Percentiles rank a stretch among this genome's conserved stretches.
phyloP scores from a whole-genome alignment of 2,329 filamentous ascomycete species.

The Penicillium thymicola region DNA sequence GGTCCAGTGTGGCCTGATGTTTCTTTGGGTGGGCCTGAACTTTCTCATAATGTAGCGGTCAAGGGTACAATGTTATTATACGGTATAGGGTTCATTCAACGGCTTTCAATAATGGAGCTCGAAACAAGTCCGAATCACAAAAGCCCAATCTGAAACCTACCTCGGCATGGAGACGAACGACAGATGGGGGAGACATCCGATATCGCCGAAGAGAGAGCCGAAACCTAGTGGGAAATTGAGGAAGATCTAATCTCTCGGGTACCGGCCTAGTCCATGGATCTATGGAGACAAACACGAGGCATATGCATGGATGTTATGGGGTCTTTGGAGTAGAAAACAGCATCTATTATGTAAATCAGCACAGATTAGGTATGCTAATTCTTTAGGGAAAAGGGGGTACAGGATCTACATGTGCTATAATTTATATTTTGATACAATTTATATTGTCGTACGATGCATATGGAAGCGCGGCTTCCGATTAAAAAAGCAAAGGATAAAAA shows the following conservation, averaged over 20 bases:
- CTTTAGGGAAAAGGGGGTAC: background rate
- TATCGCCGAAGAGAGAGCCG: background rate
- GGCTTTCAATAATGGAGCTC: background rate
- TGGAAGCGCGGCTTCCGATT: background rate
- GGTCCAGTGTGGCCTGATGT: background rate
- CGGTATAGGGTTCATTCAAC: background rate
- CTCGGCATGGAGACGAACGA: background rate
- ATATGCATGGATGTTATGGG: background rate
- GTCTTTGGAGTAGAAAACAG: background rate
- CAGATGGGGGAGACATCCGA: background rate
- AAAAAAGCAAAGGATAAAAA: background rate
- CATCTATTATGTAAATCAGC: background rate
- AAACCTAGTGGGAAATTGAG: background rate
- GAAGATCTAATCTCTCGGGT: slow-evolving; percentile 8
- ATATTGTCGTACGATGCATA: background rate
- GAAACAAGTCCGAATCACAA: background rate
- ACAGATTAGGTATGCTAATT: background rate
- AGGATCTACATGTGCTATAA: background rate
- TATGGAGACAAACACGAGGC: background rate
- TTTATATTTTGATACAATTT: background rate
- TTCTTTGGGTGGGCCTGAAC: background rate
- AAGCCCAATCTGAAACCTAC: background rate
- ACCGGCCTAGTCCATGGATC: background rate
- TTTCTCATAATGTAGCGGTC: background rate
- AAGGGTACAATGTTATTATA: background rate